Evolutionary conservation across 1,284 basidiomycete genomes (phyloP).

Genomic region (Apiotrichum siamense): DNA sequence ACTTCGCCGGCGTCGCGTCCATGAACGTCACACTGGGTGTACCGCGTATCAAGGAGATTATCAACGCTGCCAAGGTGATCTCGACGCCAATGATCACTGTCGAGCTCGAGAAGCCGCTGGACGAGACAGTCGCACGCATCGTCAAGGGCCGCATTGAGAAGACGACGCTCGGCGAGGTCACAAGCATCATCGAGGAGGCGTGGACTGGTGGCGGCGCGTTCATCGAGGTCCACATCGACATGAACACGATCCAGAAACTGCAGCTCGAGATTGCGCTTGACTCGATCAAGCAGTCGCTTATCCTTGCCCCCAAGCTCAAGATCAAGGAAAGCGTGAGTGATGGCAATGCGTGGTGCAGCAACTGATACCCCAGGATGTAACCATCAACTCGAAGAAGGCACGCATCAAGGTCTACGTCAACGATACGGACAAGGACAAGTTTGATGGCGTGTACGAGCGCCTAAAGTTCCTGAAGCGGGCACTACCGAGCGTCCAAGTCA

Average conservation of each 20-base stretch:
- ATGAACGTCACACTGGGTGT: conserved; percentile 99
- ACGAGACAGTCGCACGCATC: conserved; percentile 87
- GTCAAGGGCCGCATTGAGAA: conserved; percentile 96
- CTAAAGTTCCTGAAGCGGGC: conserved; percentile 76
- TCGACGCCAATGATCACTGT: conserved; percentile 98
- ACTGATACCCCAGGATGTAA: conserved; percentile 34
- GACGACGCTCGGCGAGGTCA: conserved; percentile 90
- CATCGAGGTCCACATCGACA: conserved; percentile 88
- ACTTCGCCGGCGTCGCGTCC: conserved; percentile 98
- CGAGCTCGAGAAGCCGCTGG: conserved; percentile 76
- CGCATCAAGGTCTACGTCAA: conserved; percentile 23
- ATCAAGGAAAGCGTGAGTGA: conserved; percentile 63
- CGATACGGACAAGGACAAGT: conserved; percentile 54
- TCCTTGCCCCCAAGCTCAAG: conserved; percentile 82
- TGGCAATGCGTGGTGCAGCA: neutral
- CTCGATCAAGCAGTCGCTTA: conserved; percentile 87
- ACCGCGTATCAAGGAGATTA: conserved; percentile 89
- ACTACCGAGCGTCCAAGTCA: conserved; percentile 78
- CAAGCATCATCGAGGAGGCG: conserved; percentile 88
- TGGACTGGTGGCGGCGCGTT: conserved; percentile 92
- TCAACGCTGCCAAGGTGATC: conserved; percentile 95
- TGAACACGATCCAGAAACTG: conserved; percentile 79
- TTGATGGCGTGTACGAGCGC: conserved; percentile 61
- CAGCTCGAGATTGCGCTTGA: conserved; percentile 92
- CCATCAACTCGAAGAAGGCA: conserved; percentile 18